Base-by-base conservation (phyloP, 139 green algal species). In the Pseudopediastrum boryanum region DNA sequence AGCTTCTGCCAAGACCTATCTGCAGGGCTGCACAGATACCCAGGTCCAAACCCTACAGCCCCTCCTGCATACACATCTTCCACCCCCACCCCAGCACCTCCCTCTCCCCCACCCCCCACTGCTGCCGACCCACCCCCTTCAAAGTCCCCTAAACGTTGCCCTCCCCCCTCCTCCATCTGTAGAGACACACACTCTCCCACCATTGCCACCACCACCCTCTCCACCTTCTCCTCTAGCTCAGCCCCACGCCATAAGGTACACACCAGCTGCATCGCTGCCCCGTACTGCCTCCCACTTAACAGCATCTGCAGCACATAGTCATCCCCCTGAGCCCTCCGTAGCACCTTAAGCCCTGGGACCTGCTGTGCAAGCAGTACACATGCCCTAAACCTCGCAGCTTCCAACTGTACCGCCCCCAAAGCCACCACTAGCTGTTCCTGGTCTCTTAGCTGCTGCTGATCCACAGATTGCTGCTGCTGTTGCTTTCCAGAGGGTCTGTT, bases 1-100 rank as follows among this genome's bases (percentile, higher is more conserved):
- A 81, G 50, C 25, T 70, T 59, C n/a, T 75, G 23, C 75, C 75
- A 81, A 29, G 63, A 63, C 10, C 36, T 42, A 25, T 63, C 75
- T n/a, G 75, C 75, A n/a, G 33, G 21, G 25, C 75, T 75, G 35
- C 39, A 46, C 35, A 81, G 63, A 29, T 75, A 61, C 4, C 46
- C 35, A 33, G 63, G 75, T 8, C 70, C 48, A 6, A 19, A n/a
- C n/a, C n/a, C n/a, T n/a, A n/a, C n/a, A n/a, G n/a, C n/a, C n/a
- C n/a, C n/a, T n/a, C n/a, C n/a, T n/a, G n/a, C n/a, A n/a, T n/a
- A n/a, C n/a, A n/a, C n/a, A n/a, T n/a, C n/a, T n/a, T n/a, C n/a
- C n/a, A n/a, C n/a, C n/a, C n/a, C n/a, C n/a, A n/a, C n/a, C n/a
- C n/a, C n/a, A n/a, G n/a, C n/a, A n/a, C n/a, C n/a, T n/a, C n/a